phyloP scores from a whole-genome alignment of 805 yeast genomes.

The Cyberlindnera misumaiensis region DNA sequence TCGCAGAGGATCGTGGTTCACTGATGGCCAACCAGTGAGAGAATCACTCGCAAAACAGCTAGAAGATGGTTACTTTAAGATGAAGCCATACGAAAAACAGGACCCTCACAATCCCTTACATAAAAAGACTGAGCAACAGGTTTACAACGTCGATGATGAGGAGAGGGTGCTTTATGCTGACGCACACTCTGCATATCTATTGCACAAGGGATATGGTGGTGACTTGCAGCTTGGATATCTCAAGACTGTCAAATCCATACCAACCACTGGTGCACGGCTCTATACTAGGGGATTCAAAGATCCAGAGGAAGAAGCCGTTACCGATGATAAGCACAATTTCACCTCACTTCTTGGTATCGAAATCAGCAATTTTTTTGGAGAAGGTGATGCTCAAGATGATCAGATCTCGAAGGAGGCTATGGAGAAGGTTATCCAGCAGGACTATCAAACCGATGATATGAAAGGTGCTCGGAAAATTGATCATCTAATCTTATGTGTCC shows the following conservation, averaged over 20 bases:
- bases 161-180: constrained; percentile 35
- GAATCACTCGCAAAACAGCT: constrained; percentile 44
- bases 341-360: neutral
- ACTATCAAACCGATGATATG: constrained; percentile 37
- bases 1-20: constrained; percentile 82
- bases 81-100: constrained; percentile 29
- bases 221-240: constrained; percentile 30
- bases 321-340: neutral
- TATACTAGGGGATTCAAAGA: constrained; percentile 42
- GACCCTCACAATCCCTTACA: constrained; percentile 14
- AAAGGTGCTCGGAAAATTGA: constrained; percentile 46
- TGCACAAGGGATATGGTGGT: constrained; percentile 38
- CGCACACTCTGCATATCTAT: constrained; percentile 37
- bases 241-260: constrained; percentile 28
- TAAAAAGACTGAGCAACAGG: constrained; percentile 8
- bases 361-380: constrained; percentile 17
- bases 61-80: constrained; percentile 45
- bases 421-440: constrained; percentile 44
- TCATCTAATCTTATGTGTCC: constrained; percentile 79
- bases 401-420: constrained; percentile 35
- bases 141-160: constrained; percentile 8
- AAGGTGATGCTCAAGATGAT: constrained; percentile 14
- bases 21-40: constrained; percentile 49
- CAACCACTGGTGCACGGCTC: constrained; percentile 40
- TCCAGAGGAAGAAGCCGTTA: neutral